Conservation (phyloP, 371 early-diverging fungal genomes). For the Globomyces sp. region DNA sequence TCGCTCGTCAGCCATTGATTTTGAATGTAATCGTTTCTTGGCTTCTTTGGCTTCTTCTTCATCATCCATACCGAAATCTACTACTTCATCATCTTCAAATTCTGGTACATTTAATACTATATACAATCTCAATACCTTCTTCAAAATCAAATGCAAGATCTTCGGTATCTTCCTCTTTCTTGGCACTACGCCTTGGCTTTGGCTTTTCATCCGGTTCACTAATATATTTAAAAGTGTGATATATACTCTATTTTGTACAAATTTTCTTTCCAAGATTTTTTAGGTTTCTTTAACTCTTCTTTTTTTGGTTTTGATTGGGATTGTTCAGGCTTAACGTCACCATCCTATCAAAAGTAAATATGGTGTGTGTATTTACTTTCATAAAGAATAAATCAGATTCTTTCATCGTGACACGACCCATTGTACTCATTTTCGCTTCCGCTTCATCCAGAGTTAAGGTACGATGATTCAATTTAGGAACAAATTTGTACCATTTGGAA, state of each 20-base stretch:
- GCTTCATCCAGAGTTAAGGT: slow-evolving; percentile 90
- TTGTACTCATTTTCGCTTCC: slow-evolving; percentile 72
- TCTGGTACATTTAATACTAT: slow-evolving; percentile 30
- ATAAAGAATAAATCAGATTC: slow-evolving; percentile 27
- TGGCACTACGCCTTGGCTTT: neutral
- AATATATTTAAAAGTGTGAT: neutral
- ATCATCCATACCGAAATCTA: slow-evolving; percentile 47
- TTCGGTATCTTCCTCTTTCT: slow-evolving; percentile 45
- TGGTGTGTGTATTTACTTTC: slow-evolving; percentile 26
- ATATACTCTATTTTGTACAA: slow-evolving; percentile 17
- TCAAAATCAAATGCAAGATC: slow-evolving; percentile 69
- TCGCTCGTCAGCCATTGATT: slow-evolving; percentile 25
- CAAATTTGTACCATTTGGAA: slow-evolving; percentile 90
- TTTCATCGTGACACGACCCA: slow-evolving; percentile 1
- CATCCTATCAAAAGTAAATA: slow-evolving; percentile 1
- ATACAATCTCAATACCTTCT: slow-evolving; percentile 17
- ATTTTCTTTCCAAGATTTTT: slow-evolving; percentile 21
- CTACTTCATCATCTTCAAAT: slow-evolving; percentile 78
- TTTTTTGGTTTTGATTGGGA: slow-evolving; percentile 2
- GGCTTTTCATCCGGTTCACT: neutral
- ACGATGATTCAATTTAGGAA: slow-evolving; percentile 71
- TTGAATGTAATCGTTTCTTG: slow-evolving; percentile 32
- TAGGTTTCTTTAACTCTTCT: slow-evolving; percentile 24
- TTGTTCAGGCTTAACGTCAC: slow-evolving; percentile 1
- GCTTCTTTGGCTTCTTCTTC: slow-evolving; percentile 48